Percentiles rank a stretch among this genome's conserved stretches.
These are phyloP conservation scores for Botrytis medusae DNA, from an alignment of 2,329 filamentous ascomycete genomes.

Conservation along the genomic window DNA sequence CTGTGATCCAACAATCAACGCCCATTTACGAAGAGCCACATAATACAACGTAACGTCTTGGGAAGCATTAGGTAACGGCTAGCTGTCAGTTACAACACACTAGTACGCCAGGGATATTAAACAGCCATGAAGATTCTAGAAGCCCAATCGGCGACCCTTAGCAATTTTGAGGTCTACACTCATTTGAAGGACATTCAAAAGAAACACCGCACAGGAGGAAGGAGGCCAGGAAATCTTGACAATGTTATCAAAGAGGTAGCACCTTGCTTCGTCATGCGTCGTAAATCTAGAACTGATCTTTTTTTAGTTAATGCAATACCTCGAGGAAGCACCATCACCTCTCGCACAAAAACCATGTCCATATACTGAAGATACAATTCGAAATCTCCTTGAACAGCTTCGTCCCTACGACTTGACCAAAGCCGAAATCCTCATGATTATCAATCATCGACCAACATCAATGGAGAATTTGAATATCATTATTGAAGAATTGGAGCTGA, in stretches of 20 bases:
- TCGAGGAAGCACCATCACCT: constrained; percentile 55
- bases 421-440: constrained; percentile 66
- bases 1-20: constrained; percentile 7
- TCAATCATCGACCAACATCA: constrained; percentile 62
- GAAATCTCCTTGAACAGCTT: constrained; percentile 54
- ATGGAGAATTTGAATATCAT: constrained; percentile 60
- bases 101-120: neutral
- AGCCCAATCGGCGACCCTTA: constrained; percentile 66
- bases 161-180: constrained; percentile 71
- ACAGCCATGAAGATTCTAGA: constrained; percentile 65
- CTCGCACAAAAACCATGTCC: constrained; percentile 43
- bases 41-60: constrained; percentile 13
- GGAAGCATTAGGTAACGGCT: neutral
- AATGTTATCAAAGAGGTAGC: constrained; percentile 64
- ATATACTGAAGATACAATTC: constrained; percentile 54
- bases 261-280: constrained; percentile 11
- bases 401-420: constrained; percentile 62
- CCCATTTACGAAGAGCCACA: neutral
- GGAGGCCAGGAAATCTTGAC: constrained; percentile 27
- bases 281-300: neutral
- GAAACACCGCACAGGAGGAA: constrained; percentile 20
- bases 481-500: constrained; percentile 63
- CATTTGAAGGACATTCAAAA: constrained; percentile 59
- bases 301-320: constrained; percentile 58
- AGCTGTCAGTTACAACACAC: neutral